Percentiles rank a stretch among this genome's conserved stretches.
Conservation (phyloP, 495 filamentous ascomycete genomes). For the Tetracladium marchalianum region DNA sequence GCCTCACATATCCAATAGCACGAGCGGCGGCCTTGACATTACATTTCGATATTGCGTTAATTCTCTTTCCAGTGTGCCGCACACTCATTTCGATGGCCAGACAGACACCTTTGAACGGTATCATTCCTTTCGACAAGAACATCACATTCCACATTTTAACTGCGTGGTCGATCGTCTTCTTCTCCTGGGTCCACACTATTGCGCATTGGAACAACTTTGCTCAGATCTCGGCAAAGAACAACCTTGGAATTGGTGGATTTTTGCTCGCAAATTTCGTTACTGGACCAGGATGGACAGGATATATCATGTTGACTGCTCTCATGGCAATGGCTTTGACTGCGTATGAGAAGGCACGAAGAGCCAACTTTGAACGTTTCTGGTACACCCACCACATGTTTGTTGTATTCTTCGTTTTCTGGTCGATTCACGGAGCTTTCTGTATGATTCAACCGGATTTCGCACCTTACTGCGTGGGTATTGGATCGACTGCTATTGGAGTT, state of each 20-base stretch:
- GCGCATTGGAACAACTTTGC: slow-evolving; percentile 77
- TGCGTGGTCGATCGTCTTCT: slow-evolving; percentile 74
- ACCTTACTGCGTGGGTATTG: slow-evolving; percentile 54
- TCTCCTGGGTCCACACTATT: slow-evolving; percentile 70
- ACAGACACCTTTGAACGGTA: slow-evolving; percentile 65
- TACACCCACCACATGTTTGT: slow-evolving; percentile 72
- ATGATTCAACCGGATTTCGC: slow-evolving; percentile 70
- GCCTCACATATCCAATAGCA: slow-evolving; percentile 61
- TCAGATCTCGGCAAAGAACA: slow-evolving; percentile 58
- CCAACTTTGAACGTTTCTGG: slow-evolving; percentile 74
- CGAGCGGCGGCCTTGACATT: slow-evolving; percentile 58
- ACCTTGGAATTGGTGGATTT: slow-evolving; percentile 62
- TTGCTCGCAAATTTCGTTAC: slow-evolving; percentile 59
- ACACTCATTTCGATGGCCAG: slow-evolving; percentile 67
- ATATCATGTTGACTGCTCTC: slow-evolving; percentile 62
- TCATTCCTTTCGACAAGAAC: slow-evolving; percentile 74
- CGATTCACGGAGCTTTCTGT: slow-evolving; percentile 69
- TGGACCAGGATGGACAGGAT: slow-evolving; percentile 71
- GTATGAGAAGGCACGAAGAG: slow-evolving; percentile 54
- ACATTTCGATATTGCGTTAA: slow-evolving; percentile 65
- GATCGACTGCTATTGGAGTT: slow-evolving; percentile 52
- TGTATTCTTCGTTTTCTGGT: slow-evolving; percentile 75
- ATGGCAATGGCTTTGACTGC: slow-evolving; percentile 62
- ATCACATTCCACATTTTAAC: slow-evolving; percentile 74
- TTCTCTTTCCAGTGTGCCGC: slow-evolving; percentile 71